These are phyloP conservation scores for Plantago major DNA, from an alignment of 257 asterid species.

Conservation along the genomic window DNA sequence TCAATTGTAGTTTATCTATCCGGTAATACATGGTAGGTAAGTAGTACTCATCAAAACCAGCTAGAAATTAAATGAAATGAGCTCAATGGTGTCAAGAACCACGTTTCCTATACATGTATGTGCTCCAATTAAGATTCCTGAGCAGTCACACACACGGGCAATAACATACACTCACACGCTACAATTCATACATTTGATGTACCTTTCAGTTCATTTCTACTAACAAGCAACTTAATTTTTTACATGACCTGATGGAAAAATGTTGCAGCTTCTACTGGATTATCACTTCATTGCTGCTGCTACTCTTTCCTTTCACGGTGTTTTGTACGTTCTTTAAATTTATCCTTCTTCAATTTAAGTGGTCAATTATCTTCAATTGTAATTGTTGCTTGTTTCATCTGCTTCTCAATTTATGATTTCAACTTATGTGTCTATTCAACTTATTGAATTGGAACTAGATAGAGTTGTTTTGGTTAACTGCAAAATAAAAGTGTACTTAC, in stretches of 20 bases:
- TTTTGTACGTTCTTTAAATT: conserved; percentile 33
- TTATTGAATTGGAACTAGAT: no score
- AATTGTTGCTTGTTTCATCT: no score
- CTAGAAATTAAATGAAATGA: no score
- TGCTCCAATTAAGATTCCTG: not conserved
- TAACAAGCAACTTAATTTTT: no score
- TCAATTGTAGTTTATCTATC: no score
- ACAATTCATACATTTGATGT: no score
- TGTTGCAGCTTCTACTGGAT: conserved; percentile 19
- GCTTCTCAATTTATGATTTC: not conserved
- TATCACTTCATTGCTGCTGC: conserved; percentile 24
- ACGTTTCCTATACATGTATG: conserved; percentile 15
- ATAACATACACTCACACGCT: conserved; percentile 1
- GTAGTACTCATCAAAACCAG: not conserved
- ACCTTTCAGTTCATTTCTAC: no score
- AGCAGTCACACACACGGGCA: not conserved
- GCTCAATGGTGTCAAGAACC: conserved; percentile 23
- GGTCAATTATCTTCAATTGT: no score
- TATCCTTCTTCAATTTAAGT: no score
- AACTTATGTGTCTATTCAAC: not conserved
- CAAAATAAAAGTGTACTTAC: no score
- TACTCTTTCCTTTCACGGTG: conserved; percentile 27
- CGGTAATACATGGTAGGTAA: not conserved
- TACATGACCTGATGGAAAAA: conserved; percentile 34
- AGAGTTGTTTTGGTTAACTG: no score